phyloP scores from a whole-genome alignment of 305 asterid species.

The Striga hermonthica region DNA sequence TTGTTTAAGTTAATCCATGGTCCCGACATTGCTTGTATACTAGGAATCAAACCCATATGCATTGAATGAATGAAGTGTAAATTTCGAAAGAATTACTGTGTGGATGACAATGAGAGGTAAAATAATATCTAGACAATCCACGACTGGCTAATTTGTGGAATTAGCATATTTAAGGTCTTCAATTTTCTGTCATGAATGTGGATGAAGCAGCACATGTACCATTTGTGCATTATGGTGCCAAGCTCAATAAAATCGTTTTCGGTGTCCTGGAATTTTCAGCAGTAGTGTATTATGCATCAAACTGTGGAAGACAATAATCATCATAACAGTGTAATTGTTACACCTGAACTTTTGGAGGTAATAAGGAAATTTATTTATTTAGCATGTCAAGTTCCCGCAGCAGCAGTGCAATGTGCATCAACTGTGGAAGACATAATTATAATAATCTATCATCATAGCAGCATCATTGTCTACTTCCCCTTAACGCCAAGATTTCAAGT shows the following conservation, averaged over 20 bases:
- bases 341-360: constrained; percentile 2
- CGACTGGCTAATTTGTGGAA: neutral
- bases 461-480: neutral
- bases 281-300: constrained; percentile 17
- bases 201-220: constrained; percentile 5
- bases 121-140: constrained; percentile 13
- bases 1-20: neutral
- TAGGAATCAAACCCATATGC: constrained; percentile 14
- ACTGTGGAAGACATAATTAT: too few relatives aligned
- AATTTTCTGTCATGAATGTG: neutral
- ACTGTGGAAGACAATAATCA: neutral
- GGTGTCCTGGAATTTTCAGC: constrained; percentile 10
- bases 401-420: too few relatives aligned
- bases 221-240: neutral
- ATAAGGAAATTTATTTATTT: neutral
- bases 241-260: constrained; percentile 5
- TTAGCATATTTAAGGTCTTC: constrained; percentile 5
- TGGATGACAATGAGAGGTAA: neutral
- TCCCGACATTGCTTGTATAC: constrained; percentile 10
- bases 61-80: constrained; percentile 25
- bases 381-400: neutral
- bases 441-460: too few relatives aligned
- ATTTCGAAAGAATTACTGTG: constrained; percentile 13
- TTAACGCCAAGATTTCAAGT: constrained; percentile 10
- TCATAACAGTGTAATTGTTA: neutral